Percentiles rank a stretch among this genome's conserved stretches.
Conservation (phyloP, 768 basidiomycete species). For the Fomitopsis pulvina region DNA sequence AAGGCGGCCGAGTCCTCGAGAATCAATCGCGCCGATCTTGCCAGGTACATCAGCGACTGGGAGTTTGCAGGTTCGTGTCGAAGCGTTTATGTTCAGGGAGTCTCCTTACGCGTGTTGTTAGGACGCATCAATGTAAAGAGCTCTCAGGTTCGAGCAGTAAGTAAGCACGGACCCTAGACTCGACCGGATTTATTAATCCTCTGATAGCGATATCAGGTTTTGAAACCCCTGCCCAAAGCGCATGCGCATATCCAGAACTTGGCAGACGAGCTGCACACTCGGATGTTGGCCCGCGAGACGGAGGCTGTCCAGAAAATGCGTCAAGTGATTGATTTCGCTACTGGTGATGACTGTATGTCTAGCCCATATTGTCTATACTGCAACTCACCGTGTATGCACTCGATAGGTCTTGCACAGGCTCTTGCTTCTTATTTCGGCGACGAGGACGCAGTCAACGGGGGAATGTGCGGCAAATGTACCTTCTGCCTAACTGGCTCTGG, state of each 20-base stretch:
- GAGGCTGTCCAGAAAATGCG: conserved; percentile 34
- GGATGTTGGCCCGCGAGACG: conserved; percentile 36
- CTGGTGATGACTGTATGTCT: conserved; percentile 31
- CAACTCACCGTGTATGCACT: not conserved
- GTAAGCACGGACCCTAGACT: too few relatives aligned
- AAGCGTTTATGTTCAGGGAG: not conserved
- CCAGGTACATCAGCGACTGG: conserved; percentile 32
- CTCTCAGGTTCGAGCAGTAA: conserved; percentile 33
- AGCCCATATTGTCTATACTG: not conserved
- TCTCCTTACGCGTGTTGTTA: conserved; percentile 6
- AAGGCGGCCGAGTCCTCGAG: conserved; percentile 20
- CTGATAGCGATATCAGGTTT: conserved; percentile 29
- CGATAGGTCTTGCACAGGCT: conserved; percentile 33
- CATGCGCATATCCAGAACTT: conserved; percentile 27
- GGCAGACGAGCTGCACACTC: conserved; percentile 26
- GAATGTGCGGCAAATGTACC: conserved; percentile 36
- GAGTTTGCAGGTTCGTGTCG: conserved; percentile 26
- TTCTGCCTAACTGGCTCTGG: conserved; percentile 33
- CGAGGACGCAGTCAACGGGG: conserved; percentile 30
- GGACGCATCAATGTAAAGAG: conserved; percentile 28
- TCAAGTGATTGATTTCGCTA: conserved; percentile 32
- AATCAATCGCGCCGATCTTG: conserved; percentile 27
- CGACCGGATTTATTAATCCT: too few relatives aligned
- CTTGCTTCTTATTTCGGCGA: conserved; percentile 42
- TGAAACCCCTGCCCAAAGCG: conserved; percentile 29